Base-by-base conservation (phyloP, 768 basidiomycete genomes). In the Boletus tylopilopsis region DNA sequence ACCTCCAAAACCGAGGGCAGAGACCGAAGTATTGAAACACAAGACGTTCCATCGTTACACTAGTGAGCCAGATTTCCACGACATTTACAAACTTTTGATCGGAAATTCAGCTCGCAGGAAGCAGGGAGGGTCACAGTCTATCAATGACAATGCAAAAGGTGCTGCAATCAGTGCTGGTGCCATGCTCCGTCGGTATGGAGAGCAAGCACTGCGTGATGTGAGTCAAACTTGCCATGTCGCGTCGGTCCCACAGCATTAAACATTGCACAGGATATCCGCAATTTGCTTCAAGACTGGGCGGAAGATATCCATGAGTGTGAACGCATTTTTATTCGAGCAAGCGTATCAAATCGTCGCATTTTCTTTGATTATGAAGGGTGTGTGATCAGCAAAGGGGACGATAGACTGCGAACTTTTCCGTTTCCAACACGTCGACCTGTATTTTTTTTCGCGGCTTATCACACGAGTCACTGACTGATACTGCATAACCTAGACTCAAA, bases 11-110 rank as follows among this genome's bases (percentile, higher is more conserved):
- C 79, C 85, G 18, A 89, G 81, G 65, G 77, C 85, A 4, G 90
- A 93, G 47, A 82, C 80, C 0, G 92, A 94, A 61, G 79, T 98
- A 1, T 55, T 99, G 35, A 74, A 76, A 55, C 91, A 94, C 62
- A 99, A 98, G 70, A 98, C 96, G 2, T 98, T 97, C 66, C 96
- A 98, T 68, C 85, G 96, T 2, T 99, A 99, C 67, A 99, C 96
- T 0, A 98, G 94, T 96, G 56, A 58, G 90, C 77, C 13, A 3
- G 13, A 4, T 19, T 38, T 4, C 44, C 33, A 21, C 23, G n/a
- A 21, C 12, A 34, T 32, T 19, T 22, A 16, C 18, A 39, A 24
- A 24, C 25, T 45, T 53, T 55, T 59, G 45, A 59, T 45, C n/a
- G 37, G 12, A 18, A 27, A n/a, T 8, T 12, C 19, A 98, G 95